Conservation (phyloP, 371 early-diverging fungal species). For the Haplosporangium sp. region DNA sequence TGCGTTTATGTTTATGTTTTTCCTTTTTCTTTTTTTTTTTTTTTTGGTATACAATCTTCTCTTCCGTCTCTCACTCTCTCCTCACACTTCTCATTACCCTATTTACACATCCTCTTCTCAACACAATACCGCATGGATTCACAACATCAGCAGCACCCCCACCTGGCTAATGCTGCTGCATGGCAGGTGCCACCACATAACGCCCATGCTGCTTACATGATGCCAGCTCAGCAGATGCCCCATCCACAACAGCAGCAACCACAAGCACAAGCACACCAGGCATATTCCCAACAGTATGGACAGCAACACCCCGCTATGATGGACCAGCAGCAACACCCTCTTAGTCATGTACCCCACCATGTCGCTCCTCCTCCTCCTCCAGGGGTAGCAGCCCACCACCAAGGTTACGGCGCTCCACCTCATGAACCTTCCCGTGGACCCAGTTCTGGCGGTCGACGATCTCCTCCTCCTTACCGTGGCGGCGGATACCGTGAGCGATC, state of each 20-base stretch:
- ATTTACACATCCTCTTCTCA: neutral
- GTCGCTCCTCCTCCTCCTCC: slow-evolving; percentile 6
- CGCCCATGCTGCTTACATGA: slow-evolving; percentile 29
- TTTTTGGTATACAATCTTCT: slow-evolving; percentile 3
- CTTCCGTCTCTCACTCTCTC: slow-evolving; percentile 3
- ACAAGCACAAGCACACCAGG: slow-evolving; percentile 9
- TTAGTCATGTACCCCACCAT: slow-evolving; percentile 24
- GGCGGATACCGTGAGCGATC: slow-evolving; percentile 62
- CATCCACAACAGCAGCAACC: slow-evolving; percentile 21
- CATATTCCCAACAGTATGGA: slow-evolving; percentile 27
- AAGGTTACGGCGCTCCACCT: slow-evolving; percentile 42
- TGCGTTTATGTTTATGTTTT: slow-evolving; percentile 9
- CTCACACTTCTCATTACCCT: neutral
- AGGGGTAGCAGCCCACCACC: slow-evolving; percentile 14
- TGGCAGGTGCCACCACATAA: slow-evolving; percentile 22
- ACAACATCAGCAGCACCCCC: slow-evolving; percentile 33
- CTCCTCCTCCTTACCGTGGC: slow-evolving; percentile 48
- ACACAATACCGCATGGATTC: slow-evolving; percentile 25
- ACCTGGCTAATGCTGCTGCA: slow-evolving; percentile 18
- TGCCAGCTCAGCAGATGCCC: slow-evolving; percentile 23
- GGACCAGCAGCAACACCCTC: slow-evolving; percentile 22
- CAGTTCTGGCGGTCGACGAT: slow-evolving; percentile 16
- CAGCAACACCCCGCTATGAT: slow-evolving; percentile 34
- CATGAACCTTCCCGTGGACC: slow-evolving; percentile 41
- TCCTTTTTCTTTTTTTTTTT: slow-evolving; percentile 6